A percentile compares a stretch with the other conserved stretches of the same genome.
These are phyloP conservation scores for Schwanniomyces polymorphus DNA, from an alignment of 805 yeast species.

Conservation along the genomic window DNA sequence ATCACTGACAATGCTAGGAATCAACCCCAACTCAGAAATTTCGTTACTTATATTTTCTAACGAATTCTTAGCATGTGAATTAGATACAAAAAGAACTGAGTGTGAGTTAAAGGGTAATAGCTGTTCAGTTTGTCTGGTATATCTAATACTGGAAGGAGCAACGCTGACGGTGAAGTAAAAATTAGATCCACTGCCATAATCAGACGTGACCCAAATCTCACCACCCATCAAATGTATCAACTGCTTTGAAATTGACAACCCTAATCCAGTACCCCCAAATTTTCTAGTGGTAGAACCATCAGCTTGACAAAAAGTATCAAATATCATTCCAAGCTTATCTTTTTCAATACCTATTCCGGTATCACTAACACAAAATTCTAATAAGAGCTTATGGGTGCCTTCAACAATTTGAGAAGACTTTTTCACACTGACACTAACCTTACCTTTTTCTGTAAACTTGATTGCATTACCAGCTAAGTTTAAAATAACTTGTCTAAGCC, in stretches of 20 bases:
- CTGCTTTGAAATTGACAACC: constrained; percentile 83
- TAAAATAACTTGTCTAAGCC: constrained; percentile 82
- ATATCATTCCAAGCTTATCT: constrained; percentile 81
- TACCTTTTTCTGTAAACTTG: constrained; percentile 81
- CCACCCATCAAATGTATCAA: constrained; percentile 91
- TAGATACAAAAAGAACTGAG: constrained; percentile 67
- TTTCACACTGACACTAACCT: constrained; percentile 72
- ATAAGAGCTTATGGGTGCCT: constrained; percentile 44
- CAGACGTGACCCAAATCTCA: constrained; percentile 86
- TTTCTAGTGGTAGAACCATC: constrained; percentile 92
- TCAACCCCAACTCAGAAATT: constrained; percentile 55
- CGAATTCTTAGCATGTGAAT: constrained; percentile 55
- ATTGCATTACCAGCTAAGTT: constrained; percentile 89
- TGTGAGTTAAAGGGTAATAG: constrained; percentile 72
- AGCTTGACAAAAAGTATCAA: constrained; percentile 90
- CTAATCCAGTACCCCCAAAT: constrained; percentile 92
- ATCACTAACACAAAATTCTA: constrained; percentile 86
- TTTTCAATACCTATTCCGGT: constrained; percentile 89
- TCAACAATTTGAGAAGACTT: constrained; percentile 41
- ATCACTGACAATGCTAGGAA: constrained; percentile 58
- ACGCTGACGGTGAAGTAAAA: constrained; percentile 81
- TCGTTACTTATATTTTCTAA: constrained; percentile 51
- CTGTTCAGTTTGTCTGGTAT: constrained; percentile 65
- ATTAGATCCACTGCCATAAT: constrained; percentile 77
- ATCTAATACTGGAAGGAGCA: constrained; percentile 64